phyloP scores from a whole-genome alignment of 148 eudicot genomes.

The Cornus suecica region DNA sequence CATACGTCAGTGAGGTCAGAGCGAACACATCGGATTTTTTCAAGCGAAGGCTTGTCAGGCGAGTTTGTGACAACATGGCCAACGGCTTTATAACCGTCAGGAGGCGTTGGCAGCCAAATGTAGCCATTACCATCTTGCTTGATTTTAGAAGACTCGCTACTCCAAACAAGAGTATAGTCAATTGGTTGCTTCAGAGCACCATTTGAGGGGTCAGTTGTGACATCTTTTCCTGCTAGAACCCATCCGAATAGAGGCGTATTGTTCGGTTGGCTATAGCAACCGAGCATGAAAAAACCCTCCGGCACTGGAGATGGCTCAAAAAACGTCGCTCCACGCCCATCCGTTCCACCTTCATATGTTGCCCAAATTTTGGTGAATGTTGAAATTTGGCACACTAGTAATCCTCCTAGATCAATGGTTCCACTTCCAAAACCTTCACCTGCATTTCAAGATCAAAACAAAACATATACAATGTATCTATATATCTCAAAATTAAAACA shows the following conservation, averaged over 20 bases:
- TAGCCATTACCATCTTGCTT: constrained; percentile 25
- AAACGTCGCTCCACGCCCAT: constrained; percentile 28
- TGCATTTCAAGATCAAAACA: constrained; percentile 1
- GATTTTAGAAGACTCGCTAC: constrained; percentile 20
- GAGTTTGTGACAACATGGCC: constrained; percentile 25
- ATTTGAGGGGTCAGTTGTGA: neutral
- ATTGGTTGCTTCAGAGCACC: constrained; percentile 18
- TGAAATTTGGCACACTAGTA: constrained; percentile 24
- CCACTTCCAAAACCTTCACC: constrained; percentile 32
- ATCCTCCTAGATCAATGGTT: constrained; percentile 30
- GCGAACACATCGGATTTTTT: constrained; percentile 24
- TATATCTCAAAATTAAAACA: too few relatives aligned
- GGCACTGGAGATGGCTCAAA: constrained; percentile 27
- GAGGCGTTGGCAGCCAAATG: constrained; percentile 35
- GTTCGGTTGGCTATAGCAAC: constrained; percentile 29
- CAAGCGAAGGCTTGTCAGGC: constrained; percentile 25
- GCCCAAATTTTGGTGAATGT: constrained; percentile 27
- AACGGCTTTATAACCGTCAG: constrained; percentile 26
- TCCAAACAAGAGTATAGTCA: constrained; percentile 26
- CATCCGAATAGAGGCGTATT: constrained; percentile 20
- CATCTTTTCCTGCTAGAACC: constrained; percentile 28
- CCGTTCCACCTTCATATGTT: constrained; percentile 19
- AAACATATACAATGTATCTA: neutral
- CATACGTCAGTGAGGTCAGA: constrained; percentile 17
- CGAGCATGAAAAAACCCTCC: constrained; percentile 27